phyloP scores from a whole-genome alignment of 441 rosid genomes.

The Pelargonium citronellum region DNA sequence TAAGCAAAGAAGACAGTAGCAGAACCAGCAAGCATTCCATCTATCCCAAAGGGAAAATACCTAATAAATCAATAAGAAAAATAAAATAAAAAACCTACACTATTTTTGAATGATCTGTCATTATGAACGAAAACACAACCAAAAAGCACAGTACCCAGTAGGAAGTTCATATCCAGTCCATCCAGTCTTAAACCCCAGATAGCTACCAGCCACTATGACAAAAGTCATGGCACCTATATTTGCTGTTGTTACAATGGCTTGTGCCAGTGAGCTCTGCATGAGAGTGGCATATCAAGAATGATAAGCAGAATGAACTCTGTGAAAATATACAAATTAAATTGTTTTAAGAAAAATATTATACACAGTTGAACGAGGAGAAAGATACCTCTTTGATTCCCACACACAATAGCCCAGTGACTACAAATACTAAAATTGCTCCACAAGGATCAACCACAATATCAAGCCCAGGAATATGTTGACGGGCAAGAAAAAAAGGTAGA shows the following conservation, averaged over 20 bases:
- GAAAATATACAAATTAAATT: conserved; percentile 7
- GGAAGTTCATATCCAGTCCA: conserved; percentile 90
- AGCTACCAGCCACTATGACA: conserved; percentile 76
- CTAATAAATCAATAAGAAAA: conserved; percentile 26
- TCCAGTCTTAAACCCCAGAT: conserved; percentile 83
- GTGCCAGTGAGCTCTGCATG: conserved; percentile 79
- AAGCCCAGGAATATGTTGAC: conserved; percentile 78
- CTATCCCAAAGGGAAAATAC: conserved; percentile 80
- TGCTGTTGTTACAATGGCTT: conserved; percentile 64
- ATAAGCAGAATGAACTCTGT: conserved; percentile 7
- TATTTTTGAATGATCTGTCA: conserved; percentile 12
- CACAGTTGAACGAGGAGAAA: background rate
- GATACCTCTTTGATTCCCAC: conserved; percentile 93
- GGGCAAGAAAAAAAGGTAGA: conserved; percentile 67
- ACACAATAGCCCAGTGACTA: conserved; percentile 85
- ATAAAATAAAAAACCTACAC: background rate
- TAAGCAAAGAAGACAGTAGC: conserved; percentile 93
- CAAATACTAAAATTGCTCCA: conserved; percentile 72
- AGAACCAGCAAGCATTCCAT: conserved; percentile 96
- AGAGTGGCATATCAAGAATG: conserved; percentile 10
- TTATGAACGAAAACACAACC: conserved; percentile 1
- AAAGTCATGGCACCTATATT: conserved; percentile 80
- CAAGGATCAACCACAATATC: conserved; percentile 84
- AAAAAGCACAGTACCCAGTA: conserved; percentile 54
- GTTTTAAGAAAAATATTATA: background rate